Percentiles rank a stretch among this genome's conserved stretches.
These are phyloP conservation scores for Pythium volutum DNA, from an alignment of 352 stramenopile genomes.

Conservation along the genomic window DNA sequence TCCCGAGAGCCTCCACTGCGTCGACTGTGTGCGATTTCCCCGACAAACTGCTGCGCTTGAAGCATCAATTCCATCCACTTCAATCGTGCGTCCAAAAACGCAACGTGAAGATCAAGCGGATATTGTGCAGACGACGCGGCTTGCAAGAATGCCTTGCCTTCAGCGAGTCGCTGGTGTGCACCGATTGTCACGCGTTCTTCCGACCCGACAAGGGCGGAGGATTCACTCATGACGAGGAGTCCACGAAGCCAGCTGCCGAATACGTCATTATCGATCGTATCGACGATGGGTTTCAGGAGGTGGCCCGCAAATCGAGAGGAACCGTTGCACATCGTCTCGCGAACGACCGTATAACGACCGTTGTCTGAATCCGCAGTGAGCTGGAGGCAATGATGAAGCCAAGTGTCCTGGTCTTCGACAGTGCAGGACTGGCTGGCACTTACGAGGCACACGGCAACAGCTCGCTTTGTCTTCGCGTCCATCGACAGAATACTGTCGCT, in stretches of 20 bases:
- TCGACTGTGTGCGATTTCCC: slow-evolving; percentile 35
- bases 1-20: background rate
- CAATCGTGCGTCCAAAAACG: slow-evolving; percentile 34
- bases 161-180: slow-evolving; percentile 3
- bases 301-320: slow-evolving; percentile 27
- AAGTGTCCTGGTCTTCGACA: background rate
- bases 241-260: slow-evolving; percentile 49
- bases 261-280: slow-evolving; percentile 33
- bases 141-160: slow-evolving; percentile 33
- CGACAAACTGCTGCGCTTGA: slow-evolving; percentile 41
- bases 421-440: background rate
- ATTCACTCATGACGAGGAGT: slow-evolving; percentile 32
- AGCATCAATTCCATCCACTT: slow-evolving; percentile 44
- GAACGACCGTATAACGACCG: slow-evolving; percentile 46
- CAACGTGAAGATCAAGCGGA: slow-evolving; percentile 43
- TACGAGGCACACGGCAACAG: slow-evolving; percentile 3
- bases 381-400: background rate
- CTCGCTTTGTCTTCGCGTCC: slow-evolving; percentile 2
- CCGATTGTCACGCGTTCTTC: background rate
- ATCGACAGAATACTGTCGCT: background rate
- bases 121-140: slow-evolving; percentile 34
- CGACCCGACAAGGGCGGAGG: slow-evolving; percentile 27
- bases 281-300: slow-evolving; percentile 28
- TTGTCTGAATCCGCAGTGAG: slow-evolving; percentile 30
- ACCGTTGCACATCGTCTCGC: slow-evolving; percentile 38